These are phyloP conservation scores for Citrus australasica DNA, from an alignment of 345 rosid genomes.

Conservation along the genomic window DNA sequence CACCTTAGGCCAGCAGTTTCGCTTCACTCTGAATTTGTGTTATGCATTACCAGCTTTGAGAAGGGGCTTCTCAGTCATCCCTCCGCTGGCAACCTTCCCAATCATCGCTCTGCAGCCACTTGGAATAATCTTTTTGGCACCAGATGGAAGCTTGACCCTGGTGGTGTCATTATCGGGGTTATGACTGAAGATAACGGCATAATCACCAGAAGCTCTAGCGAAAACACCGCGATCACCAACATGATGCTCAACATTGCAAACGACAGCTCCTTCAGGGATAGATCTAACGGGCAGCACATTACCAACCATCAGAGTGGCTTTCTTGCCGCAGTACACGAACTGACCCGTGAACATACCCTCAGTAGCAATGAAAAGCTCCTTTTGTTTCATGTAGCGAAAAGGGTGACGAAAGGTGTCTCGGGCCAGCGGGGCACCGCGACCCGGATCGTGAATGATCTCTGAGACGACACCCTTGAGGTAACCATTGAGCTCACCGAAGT, in stretches of 20 bases:
- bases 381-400: conserved; percentile 46
- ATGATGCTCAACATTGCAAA: conserved; percentile 50
- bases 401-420: conserved; percentile 45
- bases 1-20: no score
- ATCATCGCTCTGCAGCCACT: no score
- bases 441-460: conserved; percentile 50
- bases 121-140: no score
- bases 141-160: no score
- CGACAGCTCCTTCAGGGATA: conserved; percentile 50
- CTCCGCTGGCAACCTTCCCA: no score
- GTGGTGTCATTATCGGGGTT: conserved; percentile 45
- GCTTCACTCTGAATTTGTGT: no score
- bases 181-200: conserved; percentile 44
- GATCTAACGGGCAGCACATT: conserved; percentile 49
- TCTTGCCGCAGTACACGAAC: conserved; percentile 63
- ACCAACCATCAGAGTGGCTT: conserved; percentile 55
- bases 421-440: conserved; percentile 48
- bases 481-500: conserved; percentile 51
- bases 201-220: conserved; percentile 42
- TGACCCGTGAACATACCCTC: conserved; percentile 54
- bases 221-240: conserved; percentile 49
- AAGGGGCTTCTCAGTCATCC: no score
- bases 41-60: no score
- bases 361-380: conserved; percentile 54
- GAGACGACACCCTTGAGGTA: conserved; percentile 45